Base-by-base conservation (phyloP, 1,284 basidiomycete genomes). In the Puccinia sorghi region DNA sequence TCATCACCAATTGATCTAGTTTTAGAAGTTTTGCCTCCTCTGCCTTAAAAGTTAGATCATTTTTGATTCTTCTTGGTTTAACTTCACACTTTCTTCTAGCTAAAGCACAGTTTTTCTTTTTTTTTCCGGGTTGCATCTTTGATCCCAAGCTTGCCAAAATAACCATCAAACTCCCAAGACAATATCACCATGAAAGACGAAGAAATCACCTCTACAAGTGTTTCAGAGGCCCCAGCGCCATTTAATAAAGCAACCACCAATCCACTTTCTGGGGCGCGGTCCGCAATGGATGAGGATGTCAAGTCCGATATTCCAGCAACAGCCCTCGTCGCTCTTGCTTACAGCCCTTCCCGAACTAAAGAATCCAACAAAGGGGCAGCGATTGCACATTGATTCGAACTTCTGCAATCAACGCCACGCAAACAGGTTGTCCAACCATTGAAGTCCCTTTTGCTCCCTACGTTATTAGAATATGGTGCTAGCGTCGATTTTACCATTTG, bases 401-500 rank as follows among this genome's bases (percentile, higher is more conserved):
- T 94, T 52, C 86, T 97, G 66, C 89, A 90, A 69, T 91, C 92
- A 80, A 88, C 90, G 12, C 88, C 71, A 0, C 81, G 83, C 32
- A 78, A 81, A 56, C 80, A 80, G 43, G 80, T 93, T n/a, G 90
- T 95, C 73, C 89, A 88, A 39, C 88, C 90, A 39, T 97, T 94
- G 85, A 82, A 91, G 93, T 89, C 89, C 54, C 87, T 94, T 22
- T 90, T 94, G 82, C 90, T 96, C 0, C 95, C 95, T 0, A 93
- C 95, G 64, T 87, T 97, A 71, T 90, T 97, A 78, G 94, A 97
- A 82, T 97, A 96, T 85, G 91, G 93, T 25, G 94, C 95, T 13
- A 96, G 93, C 82, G 93, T 97, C 46, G 90, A 90, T 74, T 89
- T 90, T 0, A 90, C 92, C 6, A 90, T 97, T 2, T 88, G 94